phyloP scores from a whole-genome alignment of 2,329 filamentous ascomycete species.

The Monilinia polystroma region DNA sequence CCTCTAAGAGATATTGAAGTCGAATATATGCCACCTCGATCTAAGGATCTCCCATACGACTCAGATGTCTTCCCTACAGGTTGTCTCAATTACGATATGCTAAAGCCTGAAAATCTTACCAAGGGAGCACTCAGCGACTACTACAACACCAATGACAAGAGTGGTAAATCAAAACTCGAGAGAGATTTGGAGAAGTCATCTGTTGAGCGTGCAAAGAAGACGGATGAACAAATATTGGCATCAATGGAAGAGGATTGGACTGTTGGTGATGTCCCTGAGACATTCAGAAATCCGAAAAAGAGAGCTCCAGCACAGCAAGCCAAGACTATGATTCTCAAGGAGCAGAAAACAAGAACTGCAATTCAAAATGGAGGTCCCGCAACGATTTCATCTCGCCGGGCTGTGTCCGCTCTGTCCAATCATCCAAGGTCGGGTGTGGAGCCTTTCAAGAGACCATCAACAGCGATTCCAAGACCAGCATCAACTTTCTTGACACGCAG shows the following conservation, averaged over 20 bases:
- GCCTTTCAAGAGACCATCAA: constrained; percentile 39
- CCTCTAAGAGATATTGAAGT: constrained; percentile 61
- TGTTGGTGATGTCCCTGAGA: constrained; percentile 55
- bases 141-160: constrained; percentile 61
- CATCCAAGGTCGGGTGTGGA: constrained; percentile 37
- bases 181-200: constrained; percentile 56
- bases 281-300: constrained; percentile 40
- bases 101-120: constrained; percentile 58
- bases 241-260: constrained; percentile 65
- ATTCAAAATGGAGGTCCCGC: constrained; percentile 43
- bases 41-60: constrained; percentile 64
- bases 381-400: constrained; percentile 55
- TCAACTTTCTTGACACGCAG: constrained; percentile 29
- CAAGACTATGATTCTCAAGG: constrained; percentile 23
- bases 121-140: constrained; percentile 49
- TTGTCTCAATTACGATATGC: constrained; percentile 54
- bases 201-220: constrained; percentile 47
- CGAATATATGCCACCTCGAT: constrained; percentile 83
- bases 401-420: constrained; percentile 54
- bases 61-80: constrained; percentile 65
- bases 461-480: constrained; percentile 39
- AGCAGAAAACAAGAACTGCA: constrained; percentile 31
- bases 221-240: constrained; percentile 66
- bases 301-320: constrained; percentile 29
- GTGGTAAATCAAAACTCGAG: constrained; percentile 63